A percentile compares a stretch with the other conserved stretches of the same genome.
Evolutionary conservation across 2,329 filamentous ascomycete species (phyloP).

Genomic region (Arthrobotrys pseudoclavata): DNA sequence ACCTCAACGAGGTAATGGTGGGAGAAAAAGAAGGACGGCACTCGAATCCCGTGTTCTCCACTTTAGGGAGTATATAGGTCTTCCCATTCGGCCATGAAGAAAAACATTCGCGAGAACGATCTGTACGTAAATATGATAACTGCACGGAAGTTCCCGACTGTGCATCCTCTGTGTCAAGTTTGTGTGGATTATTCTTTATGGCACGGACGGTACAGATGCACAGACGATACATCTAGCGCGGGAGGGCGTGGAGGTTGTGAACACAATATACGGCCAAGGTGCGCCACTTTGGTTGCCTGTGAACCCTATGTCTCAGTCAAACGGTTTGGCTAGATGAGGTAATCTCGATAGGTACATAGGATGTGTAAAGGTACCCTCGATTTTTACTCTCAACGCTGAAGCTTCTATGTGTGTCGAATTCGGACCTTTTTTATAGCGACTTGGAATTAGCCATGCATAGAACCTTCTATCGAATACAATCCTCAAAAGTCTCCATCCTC

Average conservation of each 20-base stretch:
- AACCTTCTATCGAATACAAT: constrained; percentile 15
- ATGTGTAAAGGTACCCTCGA: background rate
- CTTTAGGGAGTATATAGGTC: constrained; percentile 27
- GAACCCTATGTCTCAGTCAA: constrained; percentile 47
- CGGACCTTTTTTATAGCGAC: background rate
- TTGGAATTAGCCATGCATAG: background rate
- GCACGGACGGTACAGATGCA: constrained; percentile 10
- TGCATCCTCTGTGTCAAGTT: background rate
- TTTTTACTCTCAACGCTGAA: constrained; percentile 14
- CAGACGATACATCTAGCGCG: constrained; percentile 34
- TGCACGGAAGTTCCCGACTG: constrained; percentile 8
- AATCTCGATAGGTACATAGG: background rate
- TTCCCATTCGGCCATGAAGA: constrained; percentile 21
- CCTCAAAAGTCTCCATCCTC: background rate
- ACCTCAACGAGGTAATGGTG: constrained; percentile 26
- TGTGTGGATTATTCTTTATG: background rate
- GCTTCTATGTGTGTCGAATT: background rate
- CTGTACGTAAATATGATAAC: background rate
- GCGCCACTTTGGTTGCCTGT: constrained; percentile 53
- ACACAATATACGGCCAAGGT: constrained; percentile 28
- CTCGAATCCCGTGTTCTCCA: constrained; percentile 24
- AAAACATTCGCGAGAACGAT: constrained; percentile 5
- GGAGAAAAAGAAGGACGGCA: constrained; percentile 39
- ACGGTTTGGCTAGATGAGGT: background rate
- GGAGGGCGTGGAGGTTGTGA: constrained; percentile 29